Evolutionary conservation across 352 stramenopile genomes (phyloP).

Genomic region (Pythium monospermum): DNA sequence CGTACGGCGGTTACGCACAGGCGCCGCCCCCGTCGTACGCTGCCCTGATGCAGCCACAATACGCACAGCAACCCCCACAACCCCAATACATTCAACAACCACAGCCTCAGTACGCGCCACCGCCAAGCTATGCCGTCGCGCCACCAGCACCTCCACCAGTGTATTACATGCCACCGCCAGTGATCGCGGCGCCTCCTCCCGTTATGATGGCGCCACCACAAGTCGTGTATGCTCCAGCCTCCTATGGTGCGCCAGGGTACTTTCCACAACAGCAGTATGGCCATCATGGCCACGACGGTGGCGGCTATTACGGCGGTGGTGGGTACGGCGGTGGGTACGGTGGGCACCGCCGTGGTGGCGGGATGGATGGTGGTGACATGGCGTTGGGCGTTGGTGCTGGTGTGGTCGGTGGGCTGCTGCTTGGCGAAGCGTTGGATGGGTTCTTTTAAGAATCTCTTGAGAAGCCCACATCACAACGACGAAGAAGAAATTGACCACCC

Average conservation of each 20-base stretch:
- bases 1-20: conserved; percentile 1
- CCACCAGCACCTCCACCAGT: conserved; percentile 9
- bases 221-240: conserved; percentile 17
- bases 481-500: no score
- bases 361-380: conserved; percentile 31
- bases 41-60: conserved; percentile 29
- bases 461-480: no score
- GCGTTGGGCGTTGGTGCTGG: conserved; percentile 69
- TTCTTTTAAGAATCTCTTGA: conserved; percentile 30
- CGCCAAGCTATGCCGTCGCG: conserved; percentile 4
- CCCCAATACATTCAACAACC: neutral
- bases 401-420: conserved; percentile 66
- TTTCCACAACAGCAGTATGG: conserved; percentile 25
- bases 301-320: conserved; percentile 13
- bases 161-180: conserved; percentile 7
- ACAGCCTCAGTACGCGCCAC: conserved; percentile 8
- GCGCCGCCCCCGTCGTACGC: conserved; percentile 20
- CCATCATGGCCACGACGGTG: conserved; percentile 23
- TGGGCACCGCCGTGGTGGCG: conserved; percentile 13
- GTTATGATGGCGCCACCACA: conserved; percentile 23
- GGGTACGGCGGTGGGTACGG: conserved; percentile 8
- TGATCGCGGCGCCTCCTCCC: conserved; percentile 17
- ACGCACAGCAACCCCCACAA: conserved; percentile 5
- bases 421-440: conserved; percentile 64
- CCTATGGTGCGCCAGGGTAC: conserved; percentile 20